These are phyloP conservation scores for Phaeophleospora eucalypticola DNA, from an alignment of 2,329 filamentous ascomycete genomes.

Conservation along the genomic window DNA sequence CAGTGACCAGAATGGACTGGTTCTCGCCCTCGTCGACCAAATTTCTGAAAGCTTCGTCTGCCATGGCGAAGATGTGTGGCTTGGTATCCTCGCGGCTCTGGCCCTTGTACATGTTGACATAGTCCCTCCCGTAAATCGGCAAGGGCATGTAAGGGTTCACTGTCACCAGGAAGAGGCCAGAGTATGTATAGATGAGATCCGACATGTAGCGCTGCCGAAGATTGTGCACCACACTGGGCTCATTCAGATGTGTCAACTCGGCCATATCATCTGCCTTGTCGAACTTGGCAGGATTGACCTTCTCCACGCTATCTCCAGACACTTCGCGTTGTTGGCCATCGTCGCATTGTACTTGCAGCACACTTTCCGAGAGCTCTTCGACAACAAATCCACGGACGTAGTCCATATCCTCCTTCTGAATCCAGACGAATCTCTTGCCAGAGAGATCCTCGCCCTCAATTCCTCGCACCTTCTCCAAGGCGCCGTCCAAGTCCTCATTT, in stretches of 20 bases:
- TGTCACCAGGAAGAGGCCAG: slow-evolving; percentile 90
- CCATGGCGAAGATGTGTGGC: slow-evolving; percentile 96
- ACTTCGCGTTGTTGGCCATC: slow-evolving; percentile 88
- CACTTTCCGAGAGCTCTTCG: slow-evolving; percentile 67
- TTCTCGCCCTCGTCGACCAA: slow-evolving; percentile 92
- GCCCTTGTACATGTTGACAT: slow-evolving; percentile 97
- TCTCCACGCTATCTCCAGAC: slow-evolving; percentile 83
- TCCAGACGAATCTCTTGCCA: slow-evolving; percentile 96
- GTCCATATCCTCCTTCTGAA: slow-evolving; percentile 78
- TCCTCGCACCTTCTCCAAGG: slow-evolving; percentile 56
- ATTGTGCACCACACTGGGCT: slow-evolving; percentile 96
- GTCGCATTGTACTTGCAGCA: slow-evolving; percentile 83
- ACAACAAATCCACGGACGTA: slow-evolving; percentile 93
- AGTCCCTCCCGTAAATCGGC: slow-evolving; percentile 94
- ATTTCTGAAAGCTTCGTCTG: slow-evolving; percentile 93
- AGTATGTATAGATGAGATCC: slow-evolving; percentile 96
- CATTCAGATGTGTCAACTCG: slow-evolving; percentile 94
- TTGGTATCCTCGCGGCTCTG: slow-evolving; percentile 88
- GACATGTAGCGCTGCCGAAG: slow-evolving; percentile 91
- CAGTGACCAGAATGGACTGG: slow-evolving; percentile 95
- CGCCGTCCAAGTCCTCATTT: slow-evolving; percentile 66
- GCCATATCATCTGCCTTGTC: slow-evolving; percentile 99
- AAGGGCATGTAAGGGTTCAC: slow-evolving; percentile 94
- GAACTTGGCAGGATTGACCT: slow-evolving; percentile 98
- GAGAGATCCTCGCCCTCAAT: slow-evolving; percentile 99